Base-by-base conservation (phyloP, 345 rosid species). In the Eucalyptus guilfoylei region DNA sequence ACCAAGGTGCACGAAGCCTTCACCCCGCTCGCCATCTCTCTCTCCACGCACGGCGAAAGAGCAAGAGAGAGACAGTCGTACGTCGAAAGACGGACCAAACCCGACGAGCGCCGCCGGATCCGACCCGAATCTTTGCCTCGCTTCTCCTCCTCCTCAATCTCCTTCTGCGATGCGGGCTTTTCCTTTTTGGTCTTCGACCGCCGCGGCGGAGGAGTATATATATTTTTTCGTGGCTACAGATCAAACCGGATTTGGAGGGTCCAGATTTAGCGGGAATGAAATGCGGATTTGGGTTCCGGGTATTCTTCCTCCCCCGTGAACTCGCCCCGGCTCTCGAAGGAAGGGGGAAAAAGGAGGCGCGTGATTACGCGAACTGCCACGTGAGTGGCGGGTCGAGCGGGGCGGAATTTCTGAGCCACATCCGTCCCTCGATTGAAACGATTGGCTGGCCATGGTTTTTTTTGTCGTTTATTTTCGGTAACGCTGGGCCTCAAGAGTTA, bases 81-180 rank as follows among this genome's bases (percentile, higher is more conserved):
- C 13, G 44, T 19, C 40, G 11, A 72, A 19, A 76, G 85, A 40
- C 1, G 85, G 47, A 76, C 47, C 47, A 76, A 76, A 91, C 55
- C 93, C 93, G 92, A 93, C 94, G 92, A 88, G 32, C 50, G 85
- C 42, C 90, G 93, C 93, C 92, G 95, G 92, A 92, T 92, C 90
- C 91, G 91, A 87, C 90, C 92, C 44, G 88, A 28, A 40, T 28
- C 2, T 8, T 21, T 4, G 48, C 52, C 50, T 88, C 81, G 24
- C 47, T 42, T 76, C 85, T 44, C 24, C 28, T 76, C 45, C 21
- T 19, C 58, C n/a, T n/a, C 8, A 48, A 1, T 64, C 11, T n/a
- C 17, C 76, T n/a, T 23, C 16, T 11, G 85, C 85, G 47, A 21
- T 6, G 85, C 28, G 47, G 85, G 5, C 5, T 40, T 16, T 37